These are phyloP conservation scores for Medicago arabica DNA, from an alignment of 306 rosid species.

Conservation along the genomic window DNA sequence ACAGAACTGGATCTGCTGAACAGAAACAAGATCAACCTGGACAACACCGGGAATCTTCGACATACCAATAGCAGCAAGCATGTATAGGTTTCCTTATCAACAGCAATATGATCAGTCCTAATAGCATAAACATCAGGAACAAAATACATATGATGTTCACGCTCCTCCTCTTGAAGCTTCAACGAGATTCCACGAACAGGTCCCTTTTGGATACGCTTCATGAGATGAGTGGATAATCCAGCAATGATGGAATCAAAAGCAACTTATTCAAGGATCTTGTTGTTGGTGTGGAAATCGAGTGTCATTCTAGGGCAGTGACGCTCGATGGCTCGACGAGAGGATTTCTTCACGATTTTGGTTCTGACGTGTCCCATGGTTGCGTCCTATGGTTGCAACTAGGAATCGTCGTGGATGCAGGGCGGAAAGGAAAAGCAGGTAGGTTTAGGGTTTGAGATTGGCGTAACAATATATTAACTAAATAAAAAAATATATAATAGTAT, in stretches of 20 bases:
- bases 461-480: too few relatives aligned
- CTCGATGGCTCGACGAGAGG: constrained; percentile 2
- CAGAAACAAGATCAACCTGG: not conserved
- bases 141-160: constrained; percentile 1
- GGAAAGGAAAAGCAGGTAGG: too few relatives aligned
- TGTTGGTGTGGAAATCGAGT: constrained; percentile 1
- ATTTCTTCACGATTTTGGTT: not conserved
- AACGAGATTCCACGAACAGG: not conserved
- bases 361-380: too few relatives aligned
- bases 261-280: not conserved
- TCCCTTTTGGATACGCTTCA: constrained; percentile 17
- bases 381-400: not conserved
- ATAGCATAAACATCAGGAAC: not conserved
- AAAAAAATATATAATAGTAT: too few relatives aligned
- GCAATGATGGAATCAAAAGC: constrained; percentile 9
- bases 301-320: not conserved
- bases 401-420: not conserved
- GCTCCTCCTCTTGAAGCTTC: constrained; percentile 22
- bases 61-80: constrained; percentile 8
- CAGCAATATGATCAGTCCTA: not conserved
- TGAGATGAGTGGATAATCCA: not conserved
- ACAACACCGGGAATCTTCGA: not conserved
- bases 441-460: not conserved
- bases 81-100: not conserved
- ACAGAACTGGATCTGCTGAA: not conserved